Evolutionary conservation across 768 basidiomycete genomes (phyloP), one percentile per base, ranked within the genome.

Genomic region (Naematelia aurantialba): DNA sequence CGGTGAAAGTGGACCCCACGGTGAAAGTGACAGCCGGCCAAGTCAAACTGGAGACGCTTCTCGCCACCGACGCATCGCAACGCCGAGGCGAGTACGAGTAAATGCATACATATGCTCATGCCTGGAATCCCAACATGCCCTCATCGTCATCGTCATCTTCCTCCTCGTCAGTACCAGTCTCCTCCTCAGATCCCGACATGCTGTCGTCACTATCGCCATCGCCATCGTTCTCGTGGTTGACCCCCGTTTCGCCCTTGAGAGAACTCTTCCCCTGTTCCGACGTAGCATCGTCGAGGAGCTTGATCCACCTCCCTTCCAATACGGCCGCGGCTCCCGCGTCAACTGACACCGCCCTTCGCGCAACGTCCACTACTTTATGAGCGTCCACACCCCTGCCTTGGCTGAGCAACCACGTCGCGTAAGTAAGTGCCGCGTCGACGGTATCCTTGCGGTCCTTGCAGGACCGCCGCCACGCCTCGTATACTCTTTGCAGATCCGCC

Each of bases 381-480:
- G 71, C 70, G 26, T 65, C 61, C 29, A 55, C 53, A 1, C 60
- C 68, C 42, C 56, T 58, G 2, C 70, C 68, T 31, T 51, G 50
- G 10, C 12, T 30, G 44, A 76, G n/a, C 39, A 68, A 53, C 44
- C 59, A 58, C 24, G 47, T 52, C 8, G 58, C 64, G 27, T 62
- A 66, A 2, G 26, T 27, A 49, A 69, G 26, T 1, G 45, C 63
- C 12, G 65, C 70, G 2, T 65, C 60, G 3, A 70, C 65, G 27
- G 56, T 61, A 3, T 69, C 61, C 19, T 42, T 26, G 3, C 46
- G n/a, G n/a, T 54, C 52, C 30, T 53, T 58, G 22, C 62, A 61
- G 11, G 50, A 52, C 0, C 49, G 26, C 26, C 64, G 55, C 65
- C 68, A 72, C 4, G 63, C 55, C 21, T 68, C 49, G 48, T 71